Evolutionary conservation across 2,329 filamentous ascomycete species (phyloP), one percentile per base, ranked within the genome.

Genomic region (Fonsecaea multimorphosa): DNA sequence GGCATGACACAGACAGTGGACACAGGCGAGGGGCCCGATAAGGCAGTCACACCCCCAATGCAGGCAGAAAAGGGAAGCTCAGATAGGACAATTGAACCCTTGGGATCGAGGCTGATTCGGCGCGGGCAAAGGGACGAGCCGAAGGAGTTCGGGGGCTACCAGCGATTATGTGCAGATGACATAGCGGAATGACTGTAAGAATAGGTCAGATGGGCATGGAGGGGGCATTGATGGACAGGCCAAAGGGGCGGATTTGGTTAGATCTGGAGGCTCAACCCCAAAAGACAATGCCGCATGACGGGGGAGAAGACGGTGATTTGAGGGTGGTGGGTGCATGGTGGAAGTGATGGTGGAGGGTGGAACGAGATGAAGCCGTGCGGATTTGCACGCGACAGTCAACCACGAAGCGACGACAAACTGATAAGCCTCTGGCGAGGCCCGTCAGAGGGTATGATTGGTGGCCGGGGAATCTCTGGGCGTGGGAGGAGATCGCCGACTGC

Each of bases 81-180:
- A 34, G 59, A 54, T 40, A 55, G 34, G 32, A 55, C n/a, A 55
- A n/a, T 24, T 27, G 38, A 58, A 49, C 58, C 59, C 32, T 49
- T 44, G 8, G 9, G 36, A 24, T 51, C 11, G 54, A 49, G 59
- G 46, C 57, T 58, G 46, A 46, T 65, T 62, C 38, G 54, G 53
- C 38, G 62, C 58, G 44, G 55, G 24, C 58, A 19, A 63, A 58
- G 65, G 65, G 57, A 65, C 62, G 65, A 67, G 65, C 67, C 67
- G 67, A 67, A 40, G 56, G 12, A 55, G 53, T 34, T 38, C n/a
- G 44, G 40, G n/a, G 44, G 22, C 44, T 9, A 24, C 16, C 38
- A 14, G 36, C 46, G 59, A 66, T 68, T 57, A 32, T 68, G 61
- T 64, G 68, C 68, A 70, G 64, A 65, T 72, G 70, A 71, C 67